Conservation (phyloP, 2,329 filamentous ascomycete species). For the Aspergillus jensenii region DNA sequence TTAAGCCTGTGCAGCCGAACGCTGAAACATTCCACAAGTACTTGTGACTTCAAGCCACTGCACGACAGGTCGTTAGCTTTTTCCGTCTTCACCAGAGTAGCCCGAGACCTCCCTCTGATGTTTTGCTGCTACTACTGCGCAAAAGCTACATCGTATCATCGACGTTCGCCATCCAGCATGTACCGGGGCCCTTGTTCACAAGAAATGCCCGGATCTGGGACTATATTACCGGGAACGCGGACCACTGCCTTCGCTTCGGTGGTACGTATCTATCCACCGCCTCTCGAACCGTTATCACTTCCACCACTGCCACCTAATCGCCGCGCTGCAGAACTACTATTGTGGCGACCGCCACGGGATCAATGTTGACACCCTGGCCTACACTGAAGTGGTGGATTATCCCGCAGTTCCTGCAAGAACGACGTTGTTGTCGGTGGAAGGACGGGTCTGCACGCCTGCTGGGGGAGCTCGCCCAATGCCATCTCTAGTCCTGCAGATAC, state of each 20-base stretch:
- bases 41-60: neutral
- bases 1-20: constrained; percentile 5
- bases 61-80: neutral
- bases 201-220: too few relatives aligned
- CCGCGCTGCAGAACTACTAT: neutral
- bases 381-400: neutral
- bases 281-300: neutral
- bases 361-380: neutral
- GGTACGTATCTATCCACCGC: too few relatives aligned
- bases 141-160: neutral
- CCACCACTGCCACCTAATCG: neutral
- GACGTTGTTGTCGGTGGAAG: neutral
- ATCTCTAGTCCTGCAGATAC: neutral
- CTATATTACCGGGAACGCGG: too few relatives aligned
- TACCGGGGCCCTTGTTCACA: too few relatives aligned
- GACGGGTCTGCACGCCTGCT: neutral
- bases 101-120: neutral
- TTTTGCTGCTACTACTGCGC: neutral
- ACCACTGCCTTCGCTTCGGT: too few relatives aligned
- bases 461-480: neutral
- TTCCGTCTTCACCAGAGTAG: neutral
- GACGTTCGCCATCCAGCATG: neutral
- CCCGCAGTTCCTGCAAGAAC: neutral
- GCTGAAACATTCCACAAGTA: neutral
- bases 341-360: neutral